A percentile compares a stretch with the other conserved stretches of the same genome.
Conservation (phyloP, 257 asterid genomes). For the Solanum sitiens region DNA sequence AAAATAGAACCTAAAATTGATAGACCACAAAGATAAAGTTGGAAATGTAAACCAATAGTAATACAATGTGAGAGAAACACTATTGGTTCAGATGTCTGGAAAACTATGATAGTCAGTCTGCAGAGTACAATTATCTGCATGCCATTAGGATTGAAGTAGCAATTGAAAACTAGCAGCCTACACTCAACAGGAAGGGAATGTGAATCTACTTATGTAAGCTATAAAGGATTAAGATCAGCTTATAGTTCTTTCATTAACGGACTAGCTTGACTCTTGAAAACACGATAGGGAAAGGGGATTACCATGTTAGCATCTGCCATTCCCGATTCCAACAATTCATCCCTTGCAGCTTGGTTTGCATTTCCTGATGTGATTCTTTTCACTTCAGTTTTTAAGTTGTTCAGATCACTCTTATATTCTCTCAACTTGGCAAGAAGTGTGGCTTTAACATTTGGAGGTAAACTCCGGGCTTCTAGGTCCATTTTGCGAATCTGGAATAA, state of each 20-base stretch:
- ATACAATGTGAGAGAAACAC: background rate
- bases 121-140: background rate
- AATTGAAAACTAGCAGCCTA: background rate
- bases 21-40: background rate
- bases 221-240: background rate
- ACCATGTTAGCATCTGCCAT: constrained; percentile 56
- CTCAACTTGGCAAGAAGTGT: constrained; percentile 67
- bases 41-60: background rate
- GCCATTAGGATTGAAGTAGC: background rate
- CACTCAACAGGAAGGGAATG: background rate
- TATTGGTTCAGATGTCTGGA: background rate
- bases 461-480: constrained; percentile 89
- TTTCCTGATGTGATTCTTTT: constrained; percentile 56
- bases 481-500: constrained; percentile 62
- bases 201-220: background rate
- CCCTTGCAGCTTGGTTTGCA: constrained; percentile 52
- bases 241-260: background rate
- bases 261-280: background rate
- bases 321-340: constrained; percentile 68
- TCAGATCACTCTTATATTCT: constrained; percentile 73
- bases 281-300: background rate
- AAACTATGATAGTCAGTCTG: background rate
- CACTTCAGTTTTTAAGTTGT: constrained; percentile 61
- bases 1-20: background rate
- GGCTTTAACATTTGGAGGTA: constrained; percentile 66